phyloP scores from a whole-genome alignment of 352 stramenopile genomes.

The Pythium coloratum region DNA sequence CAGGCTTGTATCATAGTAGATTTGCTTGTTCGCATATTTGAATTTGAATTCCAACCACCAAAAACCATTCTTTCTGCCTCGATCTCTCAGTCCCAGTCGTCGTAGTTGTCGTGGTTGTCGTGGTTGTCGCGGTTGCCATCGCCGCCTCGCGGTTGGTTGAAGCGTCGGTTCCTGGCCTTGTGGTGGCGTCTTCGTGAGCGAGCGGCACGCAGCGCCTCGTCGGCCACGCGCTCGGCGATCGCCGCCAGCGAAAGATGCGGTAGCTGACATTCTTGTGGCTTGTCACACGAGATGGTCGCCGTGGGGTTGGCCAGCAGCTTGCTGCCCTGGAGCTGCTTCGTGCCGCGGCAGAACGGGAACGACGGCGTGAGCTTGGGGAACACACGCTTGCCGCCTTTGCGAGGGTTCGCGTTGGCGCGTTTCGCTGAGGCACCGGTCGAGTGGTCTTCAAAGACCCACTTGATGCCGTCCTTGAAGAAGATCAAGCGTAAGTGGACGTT shows the following conservation, averaged over 20 bases:
- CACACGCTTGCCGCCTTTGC: not conserved
- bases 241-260: slow-evolving; percentile 54
- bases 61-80: not conserved
- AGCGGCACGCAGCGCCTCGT: slow-evolving; percentile 32
- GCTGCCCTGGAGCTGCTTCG: slow-evolving; percentile 10
- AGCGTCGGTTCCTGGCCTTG: slow-evolving; percentile 20
- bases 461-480: slow-evolving; percentile 16
- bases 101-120: not conserved
- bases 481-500: slow-evolving; percentile 36
- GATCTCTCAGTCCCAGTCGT: slow-evolving; percentile 1
- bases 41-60: not conserved
- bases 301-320: slow-evolving; percentile 25
- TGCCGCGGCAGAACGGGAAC: slow-evolving; percentile 47
- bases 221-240: slow-evolving; percentile 52
- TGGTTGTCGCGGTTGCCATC: not conserved
- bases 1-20: slow-evolving; percentile 29
- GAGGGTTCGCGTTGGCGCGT: slow-evolving; percentile 2
- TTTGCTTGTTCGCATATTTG: slow-evolving; percentile 10
- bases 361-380: slow-evolving; percentile 26
- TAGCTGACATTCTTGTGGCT: slow-evolving; percentile 33
- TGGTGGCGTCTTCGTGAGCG: slow-evolving; percentile 13
- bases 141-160: not conserved
- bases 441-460: slow-evolving; percentile 31
- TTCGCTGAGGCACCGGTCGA: slow-evolving; percentile 17
- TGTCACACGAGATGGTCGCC: slow-evolving; percentile 34